Percentiles rank a stretch among this genome's conserved stretches.
phyloP scores from a whole-genome alignment of 2,329 filamentous ascomycete species.

The Paecilomyces variotii region DNA sequence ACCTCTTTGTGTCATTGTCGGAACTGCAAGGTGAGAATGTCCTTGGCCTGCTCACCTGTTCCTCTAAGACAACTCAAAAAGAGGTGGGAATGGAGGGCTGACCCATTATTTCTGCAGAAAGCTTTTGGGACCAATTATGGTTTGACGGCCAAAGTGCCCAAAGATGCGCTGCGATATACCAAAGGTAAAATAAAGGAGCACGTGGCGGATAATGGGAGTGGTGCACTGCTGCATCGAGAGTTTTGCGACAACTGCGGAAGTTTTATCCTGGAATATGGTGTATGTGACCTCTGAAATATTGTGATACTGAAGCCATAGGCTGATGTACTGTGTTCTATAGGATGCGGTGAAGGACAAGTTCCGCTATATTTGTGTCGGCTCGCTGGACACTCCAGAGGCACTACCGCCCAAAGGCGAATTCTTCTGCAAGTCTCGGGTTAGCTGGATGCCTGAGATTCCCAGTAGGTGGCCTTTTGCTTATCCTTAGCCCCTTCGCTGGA shows the following conservation, averaged over 20 bases:
- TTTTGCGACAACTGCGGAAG: slow-evolving; percentile 48
- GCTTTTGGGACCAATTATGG: slow-evolving; percentile 46
- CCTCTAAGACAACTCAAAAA: neutral
- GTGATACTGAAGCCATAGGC: neutral
- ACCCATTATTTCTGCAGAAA: slow-evolving; percentile 25
- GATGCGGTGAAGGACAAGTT: slow-evolving; percentile 25
- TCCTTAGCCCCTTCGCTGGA: neutral
- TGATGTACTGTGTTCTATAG: slow-evolving; percentile 7
- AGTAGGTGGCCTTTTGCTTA: slow-evolving; percentile 23
- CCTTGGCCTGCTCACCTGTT: neutral
- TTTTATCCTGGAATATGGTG: slow-evolving; percentile 46
- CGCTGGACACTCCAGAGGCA: slow-evolving; percentile 42
- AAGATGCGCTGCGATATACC: slow-evolving; percentile 35
- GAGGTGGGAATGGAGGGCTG: slow-evolving; percentile 4
- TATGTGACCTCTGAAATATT: slow-evolving; percentile 15
- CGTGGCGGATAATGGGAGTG: slow-evolving; percentile 44
- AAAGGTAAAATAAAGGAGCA: slow-evolving; percentile 37
- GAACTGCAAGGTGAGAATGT: slow-evolving; percentile 40
- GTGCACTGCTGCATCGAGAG: slow-evolving; percentile 40
- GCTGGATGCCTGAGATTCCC: slow-evolving; percentile 46
- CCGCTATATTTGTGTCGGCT: slow-evolving; percentile 42
- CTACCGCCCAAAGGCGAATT: slow-evolving; percentile 49
- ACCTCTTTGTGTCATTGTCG: slow-evolving; percentile 47
- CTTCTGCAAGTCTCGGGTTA: slow-evolving; percentile 41
- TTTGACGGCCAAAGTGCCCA: slow-evolving; percentile 44